These are phyloP conservation scores for Passalora sequoiae DNA, from an alignment of 2,329 filamentous ascomycete genomes.

Conservation along the genomic window DNA sequence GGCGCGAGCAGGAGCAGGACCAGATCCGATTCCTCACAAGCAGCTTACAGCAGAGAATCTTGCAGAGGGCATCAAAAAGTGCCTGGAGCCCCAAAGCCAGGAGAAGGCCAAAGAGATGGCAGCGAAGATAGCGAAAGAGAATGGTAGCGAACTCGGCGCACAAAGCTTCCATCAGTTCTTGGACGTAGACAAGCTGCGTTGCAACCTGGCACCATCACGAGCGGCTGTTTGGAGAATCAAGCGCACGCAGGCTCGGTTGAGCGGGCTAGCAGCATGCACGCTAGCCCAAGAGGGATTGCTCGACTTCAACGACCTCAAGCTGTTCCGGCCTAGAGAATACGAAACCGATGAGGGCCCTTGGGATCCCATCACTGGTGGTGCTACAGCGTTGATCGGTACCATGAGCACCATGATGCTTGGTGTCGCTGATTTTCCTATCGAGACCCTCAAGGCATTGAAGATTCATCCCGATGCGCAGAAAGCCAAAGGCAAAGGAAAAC, in stretches of 20 bases:
- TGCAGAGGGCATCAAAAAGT: conserved; percentile 43
- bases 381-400: conserved; percentile 76
- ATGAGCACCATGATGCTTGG: conserved; percentile 75
- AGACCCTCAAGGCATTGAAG: conserved; percentile 47
- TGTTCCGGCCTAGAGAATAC: conserved; percentile 63
- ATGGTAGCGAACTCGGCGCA: conserved; percentile 40
- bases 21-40: conserved; percentile 45
- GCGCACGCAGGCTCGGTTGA: conserved; percentile 61
- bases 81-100: conserved; percentile 37
- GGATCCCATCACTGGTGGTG: conserved; percentile 73
- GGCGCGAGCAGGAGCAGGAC: conserved; percentile 46
- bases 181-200: conserved; percentile 61
- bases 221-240: conserved; percentile 71
- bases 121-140: conserved; percentile 40
- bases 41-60: conserved; percentile 43
- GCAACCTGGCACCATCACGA: conserved; percentile 61
- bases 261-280: conserved; percentile 65
- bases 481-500: conserved; percentile 23
- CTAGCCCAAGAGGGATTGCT: conserved; percentile 61
- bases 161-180: conserved; percentile 49
- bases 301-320: conserved; percentile 64
- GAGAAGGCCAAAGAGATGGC: conserved; percentile 38
- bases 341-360: conserved; percentile 71
- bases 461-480: conserved; percentile 37
- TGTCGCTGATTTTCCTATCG: conserved; percentile 64